A percentile compares a stretch with the other conserved stretches of the same genome.
Evolutionary conservation across 1,284 basidiomycete genomes (phyloP).

Genomic region (Ganoderma multipileum): DNA sequence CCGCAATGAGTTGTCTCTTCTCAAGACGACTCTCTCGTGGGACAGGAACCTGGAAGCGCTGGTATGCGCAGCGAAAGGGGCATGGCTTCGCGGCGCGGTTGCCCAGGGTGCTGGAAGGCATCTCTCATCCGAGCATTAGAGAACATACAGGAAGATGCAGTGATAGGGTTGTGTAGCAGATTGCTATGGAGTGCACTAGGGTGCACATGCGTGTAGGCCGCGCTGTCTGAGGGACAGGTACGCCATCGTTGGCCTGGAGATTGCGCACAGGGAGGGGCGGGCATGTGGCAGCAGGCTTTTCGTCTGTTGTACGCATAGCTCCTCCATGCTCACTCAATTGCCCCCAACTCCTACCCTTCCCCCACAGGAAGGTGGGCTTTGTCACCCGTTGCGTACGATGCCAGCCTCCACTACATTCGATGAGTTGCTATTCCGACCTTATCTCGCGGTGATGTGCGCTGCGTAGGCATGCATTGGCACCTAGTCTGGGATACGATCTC

Average conservation of each 20-base stretch:
- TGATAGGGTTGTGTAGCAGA: slow-evolving; percentile 9
- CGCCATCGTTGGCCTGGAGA: slow-evolving; percentile 27
- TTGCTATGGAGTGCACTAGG: slow-evolving; percentile 18
- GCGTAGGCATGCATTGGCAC: slow-evolving; percentile 36
- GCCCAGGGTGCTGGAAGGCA: slow-evolving; percentile 22
- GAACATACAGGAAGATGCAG: slow-evolving; percentile 36
- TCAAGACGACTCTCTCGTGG: slow-evolving; percentile 34
- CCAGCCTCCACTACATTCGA: slow-evolving; percentile 31
- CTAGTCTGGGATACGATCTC: slow-evolving; percentile 27
- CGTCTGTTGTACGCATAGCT: slow-evolving; percentile 29
- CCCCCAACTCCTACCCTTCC: slow-evolving; percentile 42
- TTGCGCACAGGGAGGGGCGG: slow-evolving; percentile 28
- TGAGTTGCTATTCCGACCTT: slow-evolving; percentile 20
- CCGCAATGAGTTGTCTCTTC: slow-evolving; percentile 34
- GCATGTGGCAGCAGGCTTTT: slow-evolving; percentile 28
- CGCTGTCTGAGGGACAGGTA: slow-evolving; percentile 22
- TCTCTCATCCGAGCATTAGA: slow-evolving; percentile 27
- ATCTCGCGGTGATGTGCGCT: slow-evolving; percentile 26
- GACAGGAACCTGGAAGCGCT: slow-evolving; percentile 52
- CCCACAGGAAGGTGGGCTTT: slow-evolving; percentile 40
- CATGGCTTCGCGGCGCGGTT: slow-evolving; percentile 49
- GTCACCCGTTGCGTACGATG: slow-evolving; percentile 35
- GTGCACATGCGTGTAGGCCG: slow-evolving; percentile 30
- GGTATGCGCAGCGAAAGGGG: slow-evolving; percentile 54
- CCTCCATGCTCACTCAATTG: slow-evolving; percentile 22